Conservation (phyloP, 192 early-diverging fungal genomes). For the Rhizophlyctis rosea region DNA sequence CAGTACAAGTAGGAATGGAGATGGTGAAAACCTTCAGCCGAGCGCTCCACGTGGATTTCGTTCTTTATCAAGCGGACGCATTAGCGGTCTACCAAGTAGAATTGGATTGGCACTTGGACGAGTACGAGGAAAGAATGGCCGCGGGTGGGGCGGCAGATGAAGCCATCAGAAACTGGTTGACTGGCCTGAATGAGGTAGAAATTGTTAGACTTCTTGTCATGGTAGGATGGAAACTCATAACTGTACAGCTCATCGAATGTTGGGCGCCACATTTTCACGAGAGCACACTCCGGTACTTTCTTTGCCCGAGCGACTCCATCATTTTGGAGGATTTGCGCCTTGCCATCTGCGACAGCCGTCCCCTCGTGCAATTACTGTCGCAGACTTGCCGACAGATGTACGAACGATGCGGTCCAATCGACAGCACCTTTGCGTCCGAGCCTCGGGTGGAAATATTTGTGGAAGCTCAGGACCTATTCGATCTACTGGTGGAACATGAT, state of each 20-base stretch:
- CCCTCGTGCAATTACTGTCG: too few species aligned
- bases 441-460: background rate
- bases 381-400: too few species aligned
- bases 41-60: constrained; percentile 17
- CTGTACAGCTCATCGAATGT: constrained; percentile 12
- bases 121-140: constrained; percentile 1
- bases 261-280: constrained; percentile 14
- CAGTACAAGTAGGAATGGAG: constrained; percentile 20
- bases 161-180: constrained; percentile 26
- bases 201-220: too few species aligned
- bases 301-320: constrained; percentile 7
- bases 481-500: background rate
- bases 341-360: too few species aligned
- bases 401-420: too few species aligned
- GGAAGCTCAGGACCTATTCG: background rate
- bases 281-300: constrained; percentile 11
- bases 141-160: background rate
- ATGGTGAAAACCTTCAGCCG: constrained; percentile 33
- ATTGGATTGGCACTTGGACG: constrained; percentile 12
- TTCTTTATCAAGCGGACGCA: constrained; percentile 14
- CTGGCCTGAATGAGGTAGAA: constrained; percentile 21
- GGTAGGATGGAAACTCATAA: background rate
- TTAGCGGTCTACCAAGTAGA: constrained; percentile 21
- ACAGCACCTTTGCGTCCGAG: too few species aligned
- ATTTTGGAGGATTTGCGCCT: constrained; percentile 12